Evolutionary conservation across 2,329 filamentous ascomycete genomes (phyloP), one percentile per base, ranked within the genome.

Genomic region (Alternaria rosae): DNA sequence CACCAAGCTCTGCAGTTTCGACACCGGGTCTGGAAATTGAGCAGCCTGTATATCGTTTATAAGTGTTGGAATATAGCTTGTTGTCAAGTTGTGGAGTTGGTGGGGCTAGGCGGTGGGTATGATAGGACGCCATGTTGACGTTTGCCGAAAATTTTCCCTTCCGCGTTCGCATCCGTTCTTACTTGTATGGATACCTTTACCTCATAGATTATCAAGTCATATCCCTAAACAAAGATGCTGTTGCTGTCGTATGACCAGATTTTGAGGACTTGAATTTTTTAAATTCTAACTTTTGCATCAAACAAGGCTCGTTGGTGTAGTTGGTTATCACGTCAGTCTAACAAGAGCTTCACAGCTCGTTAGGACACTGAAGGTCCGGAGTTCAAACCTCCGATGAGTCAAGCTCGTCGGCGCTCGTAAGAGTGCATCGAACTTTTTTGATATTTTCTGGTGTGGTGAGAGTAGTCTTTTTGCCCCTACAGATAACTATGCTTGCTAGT

Each of bases 321-420:
- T 81, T 80, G 79, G 79, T 81, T 80, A 81, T 81, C 79, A 81
- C 79, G 78, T 81, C 75, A 80, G 79, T 81, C 78, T 81, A 80
- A 81, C 79, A 81, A 20, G 17, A 43, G 41, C 41, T 21, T 43
- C 20, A 15, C 20, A 25, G 42, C 42, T 44, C 42, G 42, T 48
- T 48, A 28, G 25, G 25, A 48, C 45, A 48, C 45, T 48, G 45
- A 48, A 48, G 45, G 45, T 48, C 45, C 45, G 25, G 45, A 48
- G 45, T 48, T 48, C 45, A 48, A 48, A 48, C 45, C 45, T 48
- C 45, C 25, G 45, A 17, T 48, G 45, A 48, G 28, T 48, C 45
- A 48, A 48, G 6, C n/a, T 48, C 25, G 35, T 38, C 35, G 35
- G 35, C 35, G 35, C 35, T 30, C 45, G 11, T 15, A 12, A 1